Evolutionary conservation across 2,329 filamentous ascomycete genomes (phyloP), one percentile per base, ranked within the genome.

Genomic region (Tolypocladium ovalisporum): DNA sequence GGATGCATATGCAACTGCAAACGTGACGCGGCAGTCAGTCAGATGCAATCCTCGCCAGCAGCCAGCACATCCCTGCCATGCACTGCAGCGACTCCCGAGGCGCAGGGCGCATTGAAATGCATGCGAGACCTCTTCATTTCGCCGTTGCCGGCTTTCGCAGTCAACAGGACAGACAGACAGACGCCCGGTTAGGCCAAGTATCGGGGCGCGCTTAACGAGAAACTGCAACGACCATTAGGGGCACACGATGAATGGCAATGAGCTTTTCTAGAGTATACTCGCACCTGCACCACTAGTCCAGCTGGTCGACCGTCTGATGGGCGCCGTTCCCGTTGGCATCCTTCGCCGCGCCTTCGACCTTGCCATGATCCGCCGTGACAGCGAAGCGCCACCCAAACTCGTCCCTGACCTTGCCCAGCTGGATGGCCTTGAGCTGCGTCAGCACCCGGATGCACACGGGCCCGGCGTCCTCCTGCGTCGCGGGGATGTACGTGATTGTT

Each of bases 341-440:
- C 27, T 55, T 58, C 37, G 52, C 55, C n/a, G 57, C 63, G 5
- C 65, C 66, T n/a, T 64, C 63, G 12, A 76, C 73, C 59, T 76
- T 74, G 55, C 65, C 67, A 60, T 84, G 79, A 56, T 70, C 72
- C 54, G 73, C 74, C 9, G 65, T 67, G 9, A 85, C 76, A 9
- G 70, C 65, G 54, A 73, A 68, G 53, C 82, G 80, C 92, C 91
- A 97, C 4, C 83, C 84, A 67, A 92, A 89, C 57, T 76, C 74
- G 69, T 97, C 93, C 70, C 87, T 76, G 47, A 88, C 76, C 72
- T 88, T 89, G 34, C 92, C 92, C 40, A 83, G 80, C 76, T 97
- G 93, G 60, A 97, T 91, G 1, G 85, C 90, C 76, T 95, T 88
- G 56, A 97, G 79, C 56, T 87, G 86, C 29, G 79, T 77, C 58